A percentile compares a stretch with the other conserved stretches of the same genome.
phyloP scores from a whole-genome alignment of 768 basidiomycete species.

The Naganishia vaughanmartiniae region DNA sequence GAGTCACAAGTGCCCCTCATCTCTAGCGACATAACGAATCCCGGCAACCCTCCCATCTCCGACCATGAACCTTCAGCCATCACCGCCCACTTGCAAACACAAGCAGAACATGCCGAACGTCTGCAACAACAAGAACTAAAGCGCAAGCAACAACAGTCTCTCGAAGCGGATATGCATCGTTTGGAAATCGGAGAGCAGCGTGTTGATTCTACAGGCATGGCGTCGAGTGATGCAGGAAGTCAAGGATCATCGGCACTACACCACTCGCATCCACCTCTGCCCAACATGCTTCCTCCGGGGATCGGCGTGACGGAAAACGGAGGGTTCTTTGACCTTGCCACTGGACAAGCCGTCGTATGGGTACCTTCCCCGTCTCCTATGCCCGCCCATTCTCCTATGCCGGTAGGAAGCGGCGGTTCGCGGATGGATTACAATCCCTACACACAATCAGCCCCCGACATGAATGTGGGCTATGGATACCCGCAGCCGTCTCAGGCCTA shows the following conservation, averaged over 20 bases:
- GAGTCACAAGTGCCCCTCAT: neutral
- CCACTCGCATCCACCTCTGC: neutral
- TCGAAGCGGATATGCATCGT: constrained; percentile 26
- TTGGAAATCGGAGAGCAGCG: constrained; percentile 27
- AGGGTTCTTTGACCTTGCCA: constrained; percentile 31
- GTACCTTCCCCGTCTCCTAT: constrained; percentile 31
- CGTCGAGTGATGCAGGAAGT: constrained; percentile 27
- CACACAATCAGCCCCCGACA: neutral
- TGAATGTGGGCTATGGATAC: constrained; percentile 11
- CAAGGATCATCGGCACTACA: constrained; percentile 19
- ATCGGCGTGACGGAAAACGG: constrained; percentile 32
- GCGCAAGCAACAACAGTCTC: constrained; percentile 12
- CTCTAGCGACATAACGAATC: neutral
- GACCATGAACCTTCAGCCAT: constrained; percentile 25
- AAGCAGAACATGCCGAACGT: constrained; percentile 31
- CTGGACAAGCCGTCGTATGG: constrained; percentile 32
- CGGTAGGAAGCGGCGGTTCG: neutral
- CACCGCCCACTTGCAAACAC: constrained; percentile 25
- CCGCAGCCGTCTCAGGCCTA: neutral
- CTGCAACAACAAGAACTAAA: constrained; percentile 30
- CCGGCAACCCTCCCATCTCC: constrained; percentile 5
- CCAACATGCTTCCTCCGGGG: constrained; percentile 30
- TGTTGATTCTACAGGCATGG: constrained; percentile 17
- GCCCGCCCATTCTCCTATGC: neutral
- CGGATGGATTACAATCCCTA: constrained; percentile 19